A percentile compares a stretch with the other conserved stretches of the same genome.
phyloP scores from a whole-genome alignment of 1,284 basidiomycete species.

The Moniliophthora roreri region DNA sequence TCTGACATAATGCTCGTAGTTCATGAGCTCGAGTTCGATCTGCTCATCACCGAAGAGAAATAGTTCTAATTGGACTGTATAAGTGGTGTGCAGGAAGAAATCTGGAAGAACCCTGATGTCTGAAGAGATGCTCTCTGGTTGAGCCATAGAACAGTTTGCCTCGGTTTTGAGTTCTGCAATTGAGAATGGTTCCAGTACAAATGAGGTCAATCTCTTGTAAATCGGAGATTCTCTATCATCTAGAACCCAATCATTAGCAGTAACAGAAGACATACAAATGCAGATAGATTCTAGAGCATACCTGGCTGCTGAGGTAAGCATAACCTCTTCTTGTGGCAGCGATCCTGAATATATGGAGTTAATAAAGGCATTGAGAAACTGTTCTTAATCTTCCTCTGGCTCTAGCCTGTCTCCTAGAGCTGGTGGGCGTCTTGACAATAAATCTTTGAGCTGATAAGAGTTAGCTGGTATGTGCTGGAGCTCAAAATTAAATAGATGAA shows the following conservation, averaged over 20 bases:
- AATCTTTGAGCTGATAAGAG: conserved; percentile 27
- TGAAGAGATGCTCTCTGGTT: too few species aligned
- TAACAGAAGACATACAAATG: too few species aligned
- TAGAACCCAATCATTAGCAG: too few species aligned
- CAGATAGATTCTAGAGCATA: too few species aligned
- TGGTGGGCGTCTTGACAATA: conserved; percentile 22
- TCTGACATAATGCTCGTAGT: background rate
- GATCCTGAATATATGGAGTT: too few species aligned
- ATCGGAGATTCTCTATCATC: too few species aligned
- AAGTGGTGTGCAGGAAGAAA: background rate
- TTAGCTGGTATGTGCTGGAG: conserved; percentile 29
- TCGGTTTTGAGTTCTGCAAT: too few species aligned
- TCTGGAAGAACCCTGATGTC: background rate
- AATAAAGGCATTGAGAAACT: conserved; percentile 17
- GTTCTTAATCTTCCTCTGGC: conserved; percentile 19
- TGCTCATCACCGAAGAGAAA: conserved; percentile 2
- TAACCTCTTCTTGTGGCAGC: too few species aligned
- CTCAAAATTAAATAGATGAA: conserved; percentile 31
- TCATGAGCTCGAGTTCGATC: background rate
- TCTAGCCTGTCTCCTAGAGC: conserved; percentile 17
- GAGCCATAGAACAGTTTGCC: too few species aligned
- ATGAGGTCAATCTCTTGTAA: too few species aligned
- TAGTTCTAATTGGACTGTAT: background rate
- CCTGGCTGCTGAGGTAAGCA: too few species aligned
- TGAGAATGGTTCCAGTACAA: too few species aligned